Evolutionary conservation across 2,329 filamentous ascomycete species (phyloP).

Genomic region (Microdochium bolleyi): DNA sequence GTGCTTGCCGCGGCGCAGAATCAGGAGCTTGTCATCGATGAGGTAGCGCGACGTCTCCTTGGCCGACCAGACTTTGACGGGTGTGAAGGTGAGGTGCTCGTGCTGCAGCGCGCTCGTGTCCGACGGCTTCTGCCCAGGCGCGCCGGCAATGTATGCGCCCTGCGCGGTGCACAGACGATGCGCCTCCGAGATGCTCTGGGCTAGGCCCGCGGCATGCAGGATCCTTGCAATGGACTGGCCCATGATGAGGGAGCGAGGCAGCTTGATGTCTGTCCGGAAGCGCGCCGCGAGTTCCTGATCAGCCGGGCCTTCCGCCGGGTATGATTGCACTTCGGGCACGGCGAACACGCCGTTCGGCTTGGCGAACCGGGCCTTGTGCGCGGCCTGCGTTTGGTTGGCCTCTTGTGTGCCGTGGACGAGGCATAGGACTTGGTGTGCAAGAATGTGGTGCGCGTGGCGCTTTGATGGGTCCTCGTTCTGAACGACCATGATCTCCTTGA

Average conservation of each 20-base stretch:
- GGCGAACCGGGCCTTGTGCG: conserved; percentile 43
- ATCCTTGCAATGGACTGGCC: conserved; percentile 49
- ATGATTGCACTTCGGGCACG: conserved; percentile 7
- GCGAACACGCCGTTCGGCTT: conserved; percentile 10
- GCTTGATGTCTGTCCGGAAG: conserved; percentile 42
- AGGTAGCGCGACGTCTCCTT: conserved; percentile 52
- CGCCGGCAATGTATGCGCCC: conserved; percentile 54
- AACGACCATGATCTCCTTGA: conserved; percentile 57
- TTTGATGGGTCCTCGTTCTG: conserved; percentile 62
- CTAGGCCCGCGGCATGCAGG: conserved; percentile 52
- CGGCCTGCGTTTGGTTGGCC: conserved; percentile 53
- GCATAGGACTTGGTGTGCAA: conserved; percentile 75
- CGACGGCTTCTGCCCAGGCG: conserved; percentile 25
- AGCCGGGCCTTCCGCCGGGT: conserved; percentile 10
- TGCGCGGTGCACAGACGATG: conserved; percentile 46
- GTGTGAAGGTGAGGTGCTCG: conserved; percentile 50
- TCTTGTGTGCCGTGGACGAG: conserved; percentile 65
- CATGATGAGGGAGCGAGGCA: conserved; percentile 49
- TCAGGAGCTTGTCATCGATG: conserved; percentile 49
- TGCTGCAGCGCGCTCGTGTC: conserved; percentile 27
- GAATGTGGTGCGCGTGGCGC: conserved; percentile 71
- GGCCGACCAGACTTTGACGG: conserved; percentile 50
- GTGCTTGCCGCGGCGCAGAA: conserved; percentile 57
- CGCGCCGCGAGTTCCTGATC: conserved; percentile 36
- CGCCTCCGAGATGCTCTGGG: conserved; percentile 45